These are phyloP conservation scores for Mortierella sp. DNA, from an alignment of 371 early-diverging fungal species.

Conservation along the genomic window DNA sequence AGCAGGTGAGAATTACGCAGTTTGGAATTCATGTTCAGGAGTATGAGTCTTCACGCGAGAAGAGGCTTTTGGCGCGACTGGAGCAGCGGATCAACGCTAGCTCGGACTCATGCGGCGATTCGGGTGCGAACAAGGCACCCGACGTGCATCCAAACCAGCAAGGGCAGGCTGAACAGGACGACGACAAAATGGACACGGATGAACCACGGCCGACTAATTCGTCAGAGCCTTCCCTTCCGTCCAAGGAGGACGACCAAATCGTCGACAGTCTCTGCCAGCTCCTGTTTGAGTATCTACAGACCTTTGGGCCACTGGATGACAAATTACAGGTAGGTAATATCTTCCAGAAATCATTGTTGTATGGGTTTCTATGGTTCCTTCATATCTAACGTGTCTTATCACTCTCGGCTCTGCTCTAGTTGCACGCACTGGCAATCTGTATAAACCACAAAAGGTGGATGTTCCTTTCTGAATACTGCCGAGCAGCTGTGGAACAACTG, in stretches of 20 bases:
- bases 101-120: not conserved
- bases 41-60: not conserved
- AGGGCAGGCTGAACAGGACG: not conserved
- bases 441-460: conserved; percentile 49
- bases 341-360: no score
- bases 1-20: not conserved
- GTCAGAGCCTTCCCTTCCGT: not conserved
- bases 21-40: conserved; percentile 4
- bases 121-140: not conserved
- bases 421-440: conserved; percentile 40
- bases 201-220: not conserved
- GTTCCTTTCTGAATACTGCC: conserved; percentile 40
- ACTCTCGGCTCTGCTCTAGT: conserved; percentile 2
- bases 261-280: not conserved
- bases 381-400: not conserved
- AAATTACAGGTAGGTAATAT: not conserved
- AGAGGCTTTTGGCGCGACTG: not conserved
- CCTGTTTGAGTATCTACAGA: not conserved
- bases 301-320: not conserved
- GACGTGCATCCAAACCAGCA: not conserved
- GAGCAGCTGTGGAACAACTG: conserved; percentile 27
- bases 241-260: not conserved
- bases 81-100: not conserved
- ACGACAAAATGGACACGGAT: not conserved
- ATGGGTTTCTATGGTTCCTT: no score